A percentile compares a stretch with the other conserved stretches of the same genome.
These are phyloP conservation scores for Plasmopara muralis DNA, from an alignment of 352 stramenopile species.

Conservation along the genomic window DNA sequence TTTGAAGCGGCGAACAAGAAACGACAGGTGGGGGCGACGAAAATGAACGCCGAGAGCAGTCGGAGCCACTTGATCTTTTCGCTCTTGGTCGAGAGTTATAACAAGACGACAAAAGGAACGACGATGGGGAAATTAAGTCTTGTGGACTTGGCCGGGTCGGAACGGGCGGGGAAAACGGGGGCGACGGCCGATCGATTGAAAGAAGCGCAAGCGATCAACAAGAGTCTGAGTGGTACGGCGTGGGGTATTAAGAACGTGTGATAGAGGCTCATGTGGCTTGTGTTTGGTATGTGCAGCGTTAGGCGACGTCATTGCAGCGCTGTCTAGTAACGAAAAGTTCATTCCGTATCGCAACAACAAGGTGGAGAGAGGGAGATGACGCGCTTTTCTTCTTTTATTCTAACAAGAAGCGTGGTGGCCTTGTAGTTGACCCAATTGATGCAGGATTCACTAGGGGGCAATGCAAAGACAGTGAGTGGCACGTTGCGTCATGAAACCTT, in stretches of 20 bases:
- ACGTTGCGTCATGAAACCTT: background rate
- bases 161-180: constrained; percentile 81
- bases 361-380: constrained; percentile 17
- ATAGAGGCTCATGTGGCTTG: background rate
- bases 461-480: constrained; percentile 84
- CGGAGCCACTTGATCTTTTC: constrained; percentile 89
- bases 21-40: constrained; percentile 85
- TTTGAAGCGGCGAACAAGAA: constrained; percentile 87
- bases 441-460: constrained; percentile 90
- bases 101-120: constrained; percentile 84
- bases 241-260: background rate
- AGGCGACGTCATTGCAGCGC: constrained; percentile 88
- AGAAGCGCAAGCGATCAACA: constrained; percentile 88
- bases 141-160: constrained; percentile 84
- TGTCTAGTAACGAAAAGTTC: constrained; percentile 89
- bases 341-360: constrained; percentile 93
- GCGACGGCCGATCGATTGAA: constrained; percentile 81
- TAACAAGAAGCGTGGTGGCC: too few relatives aligned
- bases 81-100: constrained; percentile 83
- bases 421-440: constrained; percentile 85
- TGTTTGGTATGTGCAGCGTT: constrained; percentile 34
- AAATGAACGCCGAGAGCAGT: constrained; percentile 90
- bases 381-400: too few relatives aligned
- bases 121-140: constrained; percentile 79
- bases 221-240: constrained; percentile 78